These are phyloP conservation scores for Sporisorium iseilematis-ciliati DNA, from an alignment of 1,284 basidiomycete species.

Conservation along the genomic window DNA sequence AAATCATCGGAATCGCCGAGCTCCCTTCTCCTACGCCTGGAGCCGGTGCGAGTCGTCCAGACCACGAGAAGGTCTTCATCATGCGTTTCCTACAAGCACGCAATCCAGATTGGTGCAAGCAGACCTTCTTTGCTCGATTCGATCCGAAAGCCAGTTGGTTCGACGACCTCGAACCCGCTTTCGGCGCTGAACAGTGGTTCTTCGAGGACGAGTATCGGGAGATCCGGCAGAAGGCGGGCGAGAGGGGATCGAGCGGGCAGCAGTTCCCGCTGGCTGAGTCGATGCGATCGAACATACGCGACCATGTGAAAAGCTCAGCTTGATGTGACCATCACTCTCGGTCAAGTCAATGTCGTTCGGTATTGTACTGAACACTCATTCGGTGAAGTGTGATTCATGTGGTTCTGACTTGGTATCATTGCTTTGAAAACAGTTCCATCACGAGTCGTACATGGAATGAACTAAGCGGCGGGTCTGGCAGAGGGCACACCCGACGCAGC, in stretches of 20 bases:
- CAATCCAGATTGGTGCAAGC: constrained; percentile 4
- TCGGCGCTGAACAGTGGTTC: constrained; percentile 7
- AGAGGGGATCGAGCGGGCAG: constrained; percentile 8
- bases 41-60: background rate
- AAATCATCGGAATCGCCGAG: constrained; percentile 4
- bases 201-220: constrained; percentile 9
- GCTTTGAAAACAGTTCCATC: background rate
- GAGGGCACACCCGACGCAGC: background rate
- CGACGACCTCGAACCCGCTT: constrained; percentile 3
- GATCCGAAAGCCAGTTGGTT: constrained; percentile 8
- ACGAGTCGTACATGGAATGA: no score
- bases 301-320: background rate
- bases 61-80: constrained; percentile 10
- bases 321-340: background rate
- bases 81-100: constrained; percentile 8
- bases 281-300: background rate
- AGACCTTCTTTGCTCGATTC: constrained; percentile 11
- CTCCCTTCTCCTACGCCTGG: constrained; percentile 6
- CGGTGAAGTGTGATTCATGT: no score
- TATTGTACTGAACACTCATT: no score
- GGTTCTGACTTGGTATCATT: background rate
- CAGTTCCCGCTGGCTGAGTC: constrained; percentile 2
- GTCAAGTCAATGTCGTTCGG: no score
- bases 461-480: background rate
- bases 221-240: background rate